These are phyloP conservation scores for Yamadazyma buinensis DNA, from an alignment of 1,139 yeast genomes.

Conservation along the genomic window DNA sequence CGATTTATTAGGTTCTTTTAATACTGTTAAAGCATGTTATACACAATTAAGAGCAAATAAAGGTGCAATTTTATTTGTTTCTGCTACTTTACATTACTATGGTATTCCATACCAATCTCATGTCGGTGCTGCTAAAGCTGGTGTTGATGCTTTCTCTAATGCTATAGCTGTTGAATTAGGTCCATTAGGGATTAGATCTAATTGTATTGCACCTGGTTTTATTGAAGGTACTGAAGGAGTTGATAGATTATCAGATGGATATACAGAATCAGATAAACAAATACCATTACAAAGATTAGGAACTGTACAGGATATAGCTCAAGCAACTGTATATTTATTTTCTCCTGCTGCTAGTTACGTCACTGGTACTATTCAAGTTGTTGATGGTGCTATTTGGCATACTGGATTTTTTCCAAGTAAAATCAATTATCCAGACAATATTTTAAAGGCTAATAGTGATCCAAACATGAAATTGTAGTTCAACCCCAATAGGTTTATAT, in stretches of 20 bases:
- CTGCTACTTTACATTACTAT: constrained; percentile 83
- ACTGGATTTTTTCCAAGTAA: constrained; percentile 41
- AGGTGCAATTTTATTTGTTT: constrained; percentile 74
- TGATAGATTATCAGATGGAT: constrained; percentile 42
- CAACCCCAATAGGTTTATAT: constrained; percentile 82
- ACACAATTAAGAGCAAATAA: constrained; percentile 59
- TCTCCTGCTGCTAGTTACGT: constrained; percentile 79
- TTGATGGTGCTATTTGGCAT: constrained; percentile 94
- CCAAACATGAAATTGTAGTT: constrained; percentile 11
- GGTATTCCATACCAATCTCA: constrained; percentile 86
- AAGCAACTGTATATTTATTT: constrained; percentile 79
- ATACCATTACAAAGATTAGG: constrained; percentile 83
- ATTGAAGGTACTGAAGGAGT: constrained; percentile 81
- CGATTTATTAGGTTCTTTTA: constrained; percentile 81
- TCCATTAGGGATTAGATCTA: constrained; percentile 76
- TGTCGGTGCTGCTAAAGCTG: constrained; percentile 93
- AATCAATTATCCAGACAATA: constrained; percentile 31
- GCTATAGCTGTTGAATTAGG: constrained; percentile 87
- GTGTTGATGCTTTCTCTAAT: constrained; percentile 80
- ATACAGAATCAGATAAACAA: constrained; percentile 33
- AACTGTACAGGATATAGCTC: constrained; percentile 74
- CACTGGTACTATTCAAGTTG: constrained; percentile 74
- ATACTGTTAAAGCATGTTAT: constrained; percentile 78
- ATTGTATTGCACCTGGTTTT: constrained; percentile 86
- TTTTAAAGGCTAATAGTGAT: constrained; percentile 17